These are phyloP conservation scores for Trichoderma sp. DNA, from an alignment of 2,329 filamentous ascomycete genomes.

Conservation along the genomic window DNA sequence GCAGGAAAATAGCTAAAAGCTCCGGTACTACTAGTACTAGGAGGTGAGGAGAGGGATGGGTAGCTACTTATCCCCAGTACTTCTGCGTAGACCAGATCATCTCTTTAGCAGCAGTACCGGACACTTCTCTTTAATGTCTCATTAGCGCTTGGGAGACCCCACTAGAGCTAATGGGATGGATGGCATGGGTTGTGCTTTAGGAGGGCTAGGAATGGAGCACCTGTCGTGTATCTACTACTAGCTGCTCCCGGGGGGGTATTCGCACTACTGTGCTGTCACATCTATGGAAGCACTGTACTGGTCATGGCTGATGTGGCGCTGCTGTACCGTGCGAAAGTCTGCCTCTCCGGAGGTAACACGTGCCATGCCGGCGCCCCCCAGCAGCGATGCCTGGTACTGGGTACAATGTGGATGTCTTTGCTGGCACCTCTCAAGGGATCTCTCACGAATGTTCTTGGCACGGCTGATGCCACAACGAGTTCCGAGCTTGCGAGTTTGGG, in stretches of 20 bases:
- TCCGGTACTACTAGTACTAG: too few relatives aligned
- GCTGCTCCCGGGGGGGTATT: background rate
- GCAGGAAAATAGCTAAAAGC: too few relatives aligned
- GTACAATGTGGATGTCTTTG: background rate
- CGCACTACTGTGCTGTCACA: background rate
- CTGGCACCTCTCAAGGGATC: constrained; percentile 15
- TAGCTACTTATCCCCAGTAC: too few relatives aligned
- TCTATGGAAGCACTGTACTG: background rate
- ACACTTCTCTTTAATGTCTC: too few relatives aligned
- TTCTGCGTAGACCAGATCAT: too few relatives aligned
- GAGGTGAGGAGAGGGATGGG: too few relatives aligned
- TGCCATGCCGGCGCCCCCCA: background rate
- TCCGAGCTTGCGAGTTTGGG: too few relatives aligned
- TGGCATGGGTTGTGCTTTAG: background rate
- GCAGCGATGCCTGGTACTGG: background rate
- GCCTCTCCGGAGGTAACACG: background rate
- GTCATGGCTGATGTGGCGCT: fast-evolving
- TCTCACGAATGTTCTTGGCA: too few relatives aligned
- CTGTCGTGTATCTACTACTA: background rate
- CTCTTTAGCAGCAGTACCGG: too few relatives aligned
- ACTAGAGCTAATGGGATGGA: too few relatives aligned
- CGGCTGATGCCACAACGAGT: too few relatives aligned
- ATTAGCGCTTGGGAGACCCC: too few relatives aligned
- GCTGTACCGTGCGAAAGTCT: background rate
- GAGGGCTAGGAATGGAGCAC: background rate